Conservation (phyloP, 306 rosid genomes). For the Dicorynia guianensis region DNA sequence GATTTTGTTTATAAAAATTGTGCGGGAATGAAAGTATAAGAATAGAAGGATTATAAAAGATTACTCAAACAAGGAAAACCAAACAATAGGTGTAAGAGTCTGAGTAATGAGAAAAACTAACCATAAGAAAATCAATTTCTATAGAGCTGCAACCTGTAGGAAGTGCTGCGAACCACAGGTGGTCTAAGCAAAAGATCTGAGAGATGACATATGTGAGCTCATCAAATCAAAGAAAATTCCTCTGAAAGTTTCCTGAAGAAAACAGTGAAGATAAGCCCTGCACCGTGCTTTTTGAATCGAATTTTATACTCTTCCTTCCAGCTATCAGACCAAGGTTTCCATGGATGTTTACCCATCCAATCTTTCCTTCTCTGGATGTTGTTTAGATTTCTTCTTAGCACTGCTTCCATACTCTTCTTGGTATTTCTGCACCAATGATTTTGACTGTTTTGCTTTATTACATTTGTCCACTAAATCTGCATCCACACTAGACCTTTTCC, state of each 20-base stretch:
- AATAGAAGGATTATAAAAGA: neutral
- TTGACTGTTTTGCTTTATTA: slow-evolving; percentile 79
- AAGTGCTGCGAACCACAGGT: slow-evolving; percentile 19
- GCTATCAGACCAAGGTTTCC: slow-evolving; percentile 92
- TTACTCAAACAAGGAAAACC: slow-evolving; percentile 9
- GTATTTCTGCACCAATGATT: slow-evolving; percentile 78
- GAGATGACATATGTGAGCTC: slow-evolving; percentile 10
- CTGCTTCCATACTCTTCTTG: slow-evolving; percentile 59
- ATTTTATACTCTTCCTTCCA: slow-evolving; percentile 73
- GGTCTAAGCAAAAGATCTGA: slow-evolving; percentile 31
- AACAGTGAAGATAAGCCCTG: slow-evolving; percentile 79
- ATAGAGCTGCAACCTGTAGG: neutral
- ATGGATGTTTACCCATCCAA: slow-evolving; percentile 91
- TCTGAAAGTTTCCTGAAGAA: slow-evolving; percentile 77
- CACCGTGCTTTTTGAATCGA: slow-evolving; percentile 77
- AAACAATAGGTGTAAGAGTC: slow-evolving; percentile 22
- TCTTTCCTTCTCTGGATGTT: slow-evolving; percentile 62
- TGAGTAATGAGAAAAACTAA: slow-evolving; percentile 30
- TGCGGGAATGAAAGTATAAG: too few species aligned
- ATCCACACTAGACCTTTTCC: slow-evolving; percentile 60
- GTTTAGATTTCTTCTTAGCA: slow-evolving; percentile 73
- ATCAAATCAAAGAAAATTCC: slow-evolving; percentile 75
- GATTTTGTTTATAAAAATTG: too few species aligned
- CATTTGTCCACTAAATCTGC: slow-evolving; percentile 89
- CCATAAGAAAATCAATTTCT: slow-evolving; percentile 33